Evolutionary conservation across 495 filamentous ascomycete genomes (phyloP), one percentile per base, ranked within the genome.

Genomic region (Cetradonia linearis): DNA sequence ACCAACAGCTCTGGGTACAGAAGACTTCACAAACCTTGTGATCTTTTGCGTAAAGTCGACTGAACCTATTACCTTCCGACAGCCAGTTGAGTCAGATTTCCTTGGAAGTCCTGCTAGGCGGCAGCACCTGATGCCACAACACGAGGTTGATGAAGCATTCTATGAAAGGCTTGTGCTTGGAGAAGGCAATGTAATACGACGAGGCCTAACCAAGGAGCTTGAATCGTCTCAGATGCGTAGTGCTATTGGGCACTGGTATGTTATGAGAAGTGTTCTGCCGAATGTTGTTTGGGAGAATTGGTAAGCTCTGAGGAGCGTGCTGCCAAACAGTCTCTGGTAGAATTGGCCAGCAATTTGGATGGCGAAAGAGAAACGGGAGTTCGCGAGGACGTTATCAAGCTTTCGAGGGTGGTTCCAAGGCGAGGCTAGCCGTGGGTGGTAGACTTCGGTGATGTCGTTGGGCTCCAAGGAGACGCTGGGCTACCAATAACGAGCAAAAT

Each of bases 21-120:
- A 30, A 28, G 87, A 95, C 67, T 95, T 96, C 69, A 87, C 88
- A 64, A 98, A 98, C 74, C 87, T 96, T 80, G 87, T 88, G n/a
- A 71, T 80, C 49, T 80, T 81, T 72, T 79, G 78, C 70, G 76
- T 75, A 60, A 79, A 78, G 68, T 70, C 57, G 20, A 55, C 68
- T 25, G 63, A 62, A 57, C 64, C 71, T 16, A 75, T 93, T 56
- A 69, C 68, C 1, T 96, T 97, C 77, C 79, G 93, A 3, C 63
- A 78, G 25, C 84, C 91, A 0, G 75, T 71, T 3, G 70, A 77
- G 16, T 73, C 73, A 13, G 93, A 98, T 65, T 84, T 79, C 65
- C 76, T 95, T 25, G 82, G 83, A 34, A 91, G 86, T 67, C 74
- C 81, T 25, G 82, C 85, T 20, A 77, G 91, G 30, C 71, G 80